These are phyloP conservation scores for Russula virescens DNA, from an alignment of 768 basidiomycete species.

Conservation along the genomic window DNA sequence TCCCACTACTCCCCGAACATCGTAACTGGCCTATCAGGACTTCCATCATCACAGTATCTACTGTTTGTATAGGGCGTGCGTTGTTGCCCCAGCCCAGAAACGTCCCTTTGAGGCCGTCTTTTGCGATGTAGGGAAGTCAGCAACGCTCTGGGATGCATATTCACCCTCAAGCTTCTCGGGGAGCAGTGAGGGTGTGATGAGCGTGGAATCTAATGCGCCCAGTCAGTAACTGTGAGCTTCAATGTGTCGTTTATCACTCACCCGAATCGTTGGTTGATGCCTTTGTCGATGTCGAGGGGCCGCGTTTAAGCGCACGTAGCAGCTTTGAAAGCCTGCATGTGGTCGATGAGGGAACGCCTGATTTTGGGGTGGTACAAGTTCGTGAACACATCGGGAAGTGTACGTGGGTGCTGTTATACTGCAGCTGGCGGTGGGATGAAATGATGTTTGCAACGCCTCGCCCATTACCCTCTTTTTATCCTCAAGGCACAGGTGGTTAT, in stretches of 20 bases:
- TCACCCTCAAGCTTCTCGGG: background rate
- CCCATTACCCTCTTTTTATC: no score
- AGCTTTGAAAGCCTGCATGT: background rate
- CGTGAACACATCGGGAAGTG: no score
- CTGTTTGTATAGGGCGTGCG: background rate
- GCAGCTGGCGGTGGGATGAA: no score
- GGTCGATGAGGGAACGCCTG: background rate
- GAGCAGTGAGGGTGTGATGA: background rate
- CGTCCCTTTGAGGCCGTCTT: background rate
- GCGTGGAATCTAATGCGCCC: background rate
- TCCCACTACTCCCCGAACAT: background rate
- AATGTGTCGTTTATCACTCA: background rate
- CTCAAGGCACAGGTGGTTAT: no score
- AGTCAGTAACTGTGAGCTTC: background rate
- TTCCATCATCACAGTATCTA: background rate
- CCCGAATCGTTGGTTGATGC: background rate
- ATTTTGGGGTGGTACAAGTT: no score
- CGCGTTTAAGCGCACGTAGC: background rate
- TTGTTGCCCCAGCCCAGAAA: background rate
- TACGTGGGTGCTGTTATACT: no score
- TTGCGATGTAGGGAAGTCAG: background rate
- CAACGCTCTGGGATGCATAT: background rate
- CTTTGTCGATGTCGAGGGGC: background rate
- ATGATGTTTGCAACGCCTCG: no score
- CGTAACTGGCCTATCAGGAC: background rate